Base-by-base conservation (phyloP, 2,329 filamentous ascomycete genomes). In the Thermothelomyces thermophilus region DNA sequence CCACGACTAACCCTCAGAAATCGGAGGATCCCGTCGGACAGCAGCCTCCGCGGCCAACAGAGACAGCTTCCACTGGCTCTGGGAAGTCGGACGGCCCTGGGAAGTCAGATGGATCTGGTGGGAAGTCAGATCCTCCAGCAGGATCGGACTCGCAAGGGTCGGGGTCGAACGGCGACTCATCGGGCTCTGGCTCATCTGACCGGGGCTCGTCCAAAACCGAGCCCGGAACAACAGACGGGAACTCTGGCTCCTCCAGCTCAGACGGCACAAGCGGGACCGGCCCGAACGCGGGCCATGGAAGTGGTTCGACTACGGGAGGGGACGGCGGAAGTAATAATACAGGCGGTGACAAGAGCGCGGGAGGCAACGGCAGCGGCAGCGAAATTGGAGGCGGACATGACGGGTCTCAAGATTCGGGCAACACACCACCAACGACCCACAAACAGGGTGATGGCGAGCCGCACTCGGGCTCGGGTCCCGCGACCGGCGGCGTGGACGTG, bases 331-430 rank as follows among this genome's bases (percentile, higher is more conserved):
- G 33, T 1, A 33, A 1, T 10, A 10, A 1, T 3, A 16, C 37
- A 1, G 40, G 17, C 6, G 19, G 17, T 24, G 13, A 19, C 22
- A 46, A 7, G n/a, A 34, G 31, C n/a, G 20, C 37, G 3, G 46
- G 19, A 3, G 26, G 24, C 9, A 40, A 13, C 39, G 35, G 19
- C 11, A 34, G 16, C 14, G 24, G 41, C 13, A 14, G 16, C 4
- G 48, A 36, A 3, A 40, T 50, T n/a, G 47, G 46, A 22, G 44
- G 34, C 16, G 46, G 30, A n/a, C 46, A 13, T 33, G 33, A 31
- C 9, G 31, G 17, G 5, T 36, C 42, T 1, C 37, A 48, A 35
- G 40, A 41, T 13, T 19, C 28, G 1, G 51, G 51, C 24, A 54
- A 41, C 42, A 19, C 34, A 7, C 22, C 41, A 5, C n/a, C 31